Base-by-base conservation (phyloP, 306 rosid genomes). In the Morella rubra region DNA sequence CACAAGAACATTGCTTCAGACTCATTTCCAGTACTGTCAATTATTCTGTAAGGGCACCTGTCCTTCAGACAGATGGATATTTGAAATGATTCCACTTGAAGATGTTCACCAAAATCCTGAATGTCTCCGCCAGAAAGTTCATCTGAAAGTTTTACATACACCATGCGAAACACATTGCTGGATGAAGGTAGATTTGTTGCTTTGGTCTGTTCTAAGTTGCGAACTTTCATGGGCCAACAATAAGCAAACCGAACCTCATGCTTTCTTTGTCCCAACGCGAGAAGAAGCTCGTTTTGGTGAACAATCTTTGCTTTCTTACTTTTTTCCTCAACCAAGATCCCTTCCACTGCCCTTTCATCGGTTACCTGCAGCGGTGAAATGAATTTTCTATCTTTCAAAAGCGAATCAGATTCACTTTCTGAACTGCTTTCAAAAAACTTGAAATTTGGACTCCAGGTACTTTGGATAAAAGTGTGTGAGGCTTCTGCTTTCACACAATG, bases 291-390 rank as follows among this genome's bases (percentile, higher is more conserved):
- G 47, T 92, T 92, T 79, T 81, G 86, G 84, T 86, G 91, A 44
- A 90, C 71, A 53, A 88, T 67, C 85, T 85, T 89, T 51, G 92
- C 79, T 74, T 78, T 86, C 81, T 85, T 80, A 65, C 74, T 84
- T 44, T 81, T 84, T 73, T 89, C 96, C 86, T 85, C 50, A 7
- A 86, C 88, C 79, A 90, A 79, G 77, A 92, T 75, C 50, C 95
- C 98, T 80, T 87, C 89, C 11, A 72, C 86, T 74, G 84, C 90
- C 86, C 97, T 87, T 80, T 95, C 90, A 65, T 95, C 96, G 32
- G 59, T 82, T 61, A 89, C 91, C 81, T 83, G 85, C 77, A 89
- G 78, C 82, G 66, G 74, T 0, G 86, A 86, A 71, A 24, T 50
- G 22, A 62, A 60, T 68, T 70, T 81, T 72, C 18, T 51, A 58